Conservation (phyloP, 257 asterid species). For the Paraleonurus japonicus region DNA sequence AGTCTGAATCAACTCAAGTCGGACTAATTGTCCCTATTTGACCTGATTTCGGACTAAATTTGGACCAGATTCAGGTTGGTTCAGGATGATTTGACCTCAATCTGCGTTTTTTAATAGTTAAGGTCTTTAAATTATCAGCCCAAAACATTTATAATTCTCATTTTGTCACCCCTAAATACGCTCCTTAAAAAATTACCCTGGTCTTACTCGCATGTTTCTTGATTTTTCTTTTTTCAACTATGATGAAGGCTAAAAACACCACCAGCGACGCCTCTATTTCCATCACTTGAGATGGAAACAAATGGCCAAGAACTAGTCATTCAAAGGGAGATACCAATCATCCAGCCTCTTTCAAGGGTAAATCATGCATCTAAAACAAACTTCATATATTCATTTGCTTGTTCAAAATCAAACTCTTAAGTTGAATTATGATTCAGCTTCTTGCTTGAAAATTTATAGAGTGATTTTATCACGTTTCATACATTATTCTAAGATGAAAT, state of each 20-base stretch:
- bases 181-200: too few species aligned
- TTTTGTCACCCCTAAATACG: too few species aligned
- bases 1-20: too few species aligned
- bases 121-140: too few species aligned
- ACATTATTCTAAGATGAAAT: background rate
- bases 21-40: too few species aligned
- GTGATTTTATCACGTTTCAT: background rate
- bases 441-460: background rate
- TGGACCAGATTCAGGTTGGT: too few species aligned
- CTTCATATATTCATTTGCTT: background rate
- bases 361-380: background rate
- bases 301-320: conserved; percentile 44
- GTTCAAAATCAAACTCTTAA: background rate
- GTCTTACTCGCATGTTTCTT: too few species aligned
- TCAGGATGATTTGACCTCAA: too few species aligned
- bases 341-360: conserved; percentile 72
- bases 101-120: too few species aligned
- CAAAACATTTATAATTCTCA: too few species aligned
- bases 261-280: conserved; percentile 83
- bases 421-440: background rate
- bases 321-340: conserved; percentile 61
- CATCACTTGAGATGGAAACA: conserved; percentile 83
- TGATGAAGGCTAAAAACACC: conserved; percentile 75
- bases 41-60: too few species aligned
- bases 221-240: background rate